Evolutionary conservation across 805 yeast species (phyloP).

Genomic region (Lipomyces yamanashiensis): DNA sequence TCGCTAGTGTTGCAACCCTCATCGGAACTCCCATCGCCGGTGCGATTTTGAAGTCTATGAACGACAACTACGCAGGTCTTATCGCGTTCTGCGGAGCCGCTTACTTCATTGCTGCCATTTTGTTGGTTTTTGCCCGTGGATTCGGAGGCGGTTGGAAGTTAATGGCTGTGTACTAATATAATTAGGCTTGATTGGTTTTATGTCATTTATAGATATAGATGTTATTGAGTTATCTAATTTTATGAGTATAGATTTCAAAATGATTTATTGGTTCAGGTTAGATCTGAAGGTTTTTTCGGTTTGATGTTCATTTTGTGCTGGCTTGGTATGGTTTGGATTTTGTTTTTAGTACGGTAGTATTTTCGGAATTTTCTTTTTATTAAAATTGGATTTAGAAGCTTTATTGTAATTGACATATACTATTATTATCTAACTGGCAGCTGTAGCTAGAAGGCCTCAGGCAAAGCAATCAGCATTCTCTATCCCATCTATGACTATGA

Average conservation of each 20-base stretch:
- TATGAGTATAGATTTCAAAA: background rate
- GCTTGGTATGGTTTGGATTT: no score
- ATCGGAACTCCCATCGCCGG: conserved; percentile 50
- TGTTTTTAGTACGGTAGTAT: no score
- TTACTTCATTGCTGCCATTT: conserved; percentile 40
- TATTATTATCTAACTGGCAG: background rate
- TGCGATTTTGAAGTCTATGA: conserved; percentile 40
- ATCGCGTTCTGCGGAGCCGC: conserved; percentile 44
- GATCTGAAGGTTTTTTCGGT: no score
- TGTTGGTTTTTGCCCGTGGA: conserved; percentile 40
- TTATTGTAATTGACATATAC: background rate
- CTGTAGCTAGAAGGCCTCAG: background rate
- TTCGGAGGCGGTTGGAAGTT: conserved; percentile 40
- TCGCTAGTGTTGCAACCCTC: conserved; percentile 46
- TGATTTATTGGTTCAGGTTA: no score
- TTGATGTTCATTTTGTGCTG: no score
- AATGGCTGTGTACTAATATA: background rate
- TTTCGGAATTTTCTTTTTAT: no score
- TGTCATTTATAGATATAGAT: background rate
- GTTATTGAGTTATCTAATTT: background rate
- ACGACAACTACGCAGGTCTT: conserved; percentile 43
- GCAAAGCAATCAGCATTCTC: no score
- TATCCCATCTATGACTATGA: no score
- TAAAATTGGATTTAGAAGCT: no score
- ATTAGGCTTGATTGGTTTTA: background rate